phyloP scores from a whole-genome alignment of 106 monocot genomes.

The Iris macrosiphon region DNA sequence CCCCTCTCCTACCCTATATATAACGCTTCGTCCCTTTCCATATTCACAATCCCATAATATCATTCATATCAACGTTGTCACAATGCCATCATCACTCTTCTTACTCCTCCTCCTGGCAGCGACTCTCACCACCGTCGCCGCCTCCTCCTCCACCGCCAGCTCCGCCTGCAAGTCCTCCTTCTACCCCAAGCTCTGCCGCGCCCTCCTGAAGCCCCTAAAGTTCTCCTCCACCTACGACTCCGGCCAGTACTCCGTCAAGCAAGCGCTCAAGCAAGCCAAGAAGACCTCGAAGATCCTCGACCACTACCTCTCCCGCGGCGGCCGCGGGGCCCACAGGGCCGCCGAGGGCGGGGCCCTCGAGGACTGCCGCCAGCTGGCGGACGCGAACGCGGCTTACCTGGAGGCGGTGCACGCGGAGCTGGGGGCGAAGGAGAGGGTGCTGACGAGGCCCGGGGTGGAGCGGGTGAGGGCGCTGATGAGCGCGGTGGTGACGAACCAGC shows the following conservation, averaged over 20 bases:
- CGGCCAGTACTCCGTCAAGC: constrained; percentile 22
- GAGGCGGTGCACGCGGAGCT: constrained; percentile 7
- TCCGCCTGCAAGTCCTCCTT: constrained; percentile 7
- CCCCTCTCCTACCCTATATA: no score
- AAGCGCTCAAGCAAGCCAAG: constrained; percentile 5
- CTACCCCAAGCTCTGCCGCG: constrained; percentile 23
- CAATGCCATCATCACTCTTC: neutral
- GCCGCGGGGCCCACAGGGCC: neutral
- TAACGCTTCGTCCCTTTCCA: no score
- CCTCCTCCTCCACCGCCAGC: neutral
- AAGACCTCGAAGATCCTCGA: constrained; percentile 9
- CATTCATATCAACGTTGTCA: constrained; percentile 11
- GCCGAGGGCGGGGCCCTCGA: constrained; percentile 6
- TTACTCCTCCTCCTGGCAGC: constrained; percentile 14
- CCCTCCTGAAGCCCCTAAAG: constrained; percentile 10
- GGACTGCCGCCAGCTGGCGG: constrained; percentile 26
- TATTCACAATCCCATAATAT: no score
- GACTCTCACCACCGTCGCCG: constrained; percentile 18
- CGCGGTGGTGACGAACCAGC: constrained; percentile 27
- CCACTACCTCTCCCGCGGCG: constrained; percentile 5
- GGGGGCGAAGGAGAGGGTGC: neutral
- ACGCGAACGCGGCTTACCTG: constrained; percentile 10
- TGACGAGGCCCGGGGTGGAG: neutral
- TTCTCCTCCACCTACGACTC: constrained; percentile 19
- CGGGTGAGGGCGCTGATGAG: constrained; percentile 10